These are phyloP conservation scores for carrot (Daucus carota) DNA, from an alignment of 129 eudicot species.

Conservation along the genomic window DH1_v3.0 NC_030382.2:44671501-44672000, in stretches of 20 bases:
- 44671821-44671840: too few relatives aligned
- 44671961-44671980: not conserved
- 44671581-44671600: too few relatives aligned
- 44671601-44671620: not conserved
- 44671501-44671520: not conserved
- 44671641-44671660: not conserved
- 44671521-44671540: slow-evolving; percentile 2
- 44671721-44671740: too few relatives aligned
- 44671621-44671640: not conserved
- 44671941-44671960: not conserved
- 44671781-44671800: too few relatives aligned
- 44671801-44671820: too few relatives aligned
- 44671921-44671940: not conserved
- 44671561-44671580: not conserved
- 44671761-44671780: too few relatives aligned
- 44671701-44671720: not conserved
- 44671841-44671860: too few relatives aligned
- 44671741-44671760: too few relatives aligned
- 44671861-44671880: too few relatives aligned
- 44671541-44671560: not conserved
- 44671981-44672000: not conserved
- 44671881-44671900: too few relatives aligned
- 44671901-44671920: not conserved
- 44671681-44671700: not conserved
- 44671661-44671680: too few relatives aligned